Conservation (phyloP, 108 stramenopile genomes). For the Conticribra weissflogii region DNA sequence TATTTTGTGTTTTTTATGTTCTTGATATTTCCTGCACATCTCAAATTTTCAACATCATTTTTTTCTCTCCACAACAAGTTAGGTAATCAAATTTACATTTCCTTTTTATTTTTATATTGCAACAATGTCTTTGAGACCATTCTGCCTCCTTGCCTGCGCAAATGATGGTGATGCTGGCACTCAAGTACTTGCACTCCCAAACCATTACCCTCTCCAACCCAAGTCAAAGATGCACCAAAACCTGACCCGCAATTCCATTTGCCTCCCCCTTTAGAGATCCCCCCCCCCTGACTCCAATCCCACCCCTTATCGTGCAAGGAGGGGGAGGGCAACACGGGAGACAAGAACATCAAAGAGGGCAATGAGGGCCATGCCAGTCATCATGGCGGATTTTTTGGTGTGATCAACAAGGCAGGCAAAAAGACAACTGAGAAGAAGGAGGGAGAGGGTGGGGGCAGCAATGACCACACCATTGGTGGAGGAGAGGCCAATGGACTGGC, state of each 20-base stretch:
- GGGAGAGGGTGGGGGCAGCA: constrained; percentile 68
- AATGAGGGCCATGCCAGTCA: constrained; percentile 62
- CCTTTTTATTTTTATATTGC: too few species aligned
- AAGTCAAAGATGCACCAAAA: constrained; percentile 35
- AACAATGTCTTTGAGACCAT: too few species aligned
- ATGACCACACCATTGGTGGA: constrained; percentile 71
- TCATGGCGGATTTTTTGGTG: too few species aligned
- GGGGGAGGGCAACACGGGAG: constrained; percentile 40
- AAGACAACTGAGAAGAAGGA: constrained; percentile 52
- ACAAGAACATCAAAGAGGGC: constrained; percentile 58
- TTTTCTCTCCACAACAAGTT: too few species aligned
- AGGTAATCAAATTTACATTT: too few species aligned
- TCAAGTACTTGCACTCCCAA: background rate
- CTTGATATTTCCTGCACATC: too few species aligned
- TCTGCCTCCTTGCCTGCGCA: too few species aligned
- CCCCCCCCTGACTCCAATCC: constrained; percentile 82
- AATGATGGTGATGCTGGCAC: background rate
- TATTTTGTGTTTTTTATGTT: too few species aligned
- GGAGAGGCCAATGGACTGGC: constrained; percentile 72
- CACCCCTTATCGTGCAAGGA: constrained; percentile 70
- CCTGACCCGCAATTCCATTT: constrained; percentile 35
- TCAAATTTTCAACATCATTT: too few species aligned
- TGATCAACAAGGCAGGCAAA: constrained; percentile 57
- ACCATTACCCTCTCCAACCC: constrained; percentile 20
- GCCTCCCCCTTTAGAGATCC: constrained; percentile 84